A percentile compares a stretch with the other conserved stretches of the same genome.
phyloP scores from a whole-genome alignment of 1,284 basidiomycete genomes.

The Peniophora sp. region DNA sequence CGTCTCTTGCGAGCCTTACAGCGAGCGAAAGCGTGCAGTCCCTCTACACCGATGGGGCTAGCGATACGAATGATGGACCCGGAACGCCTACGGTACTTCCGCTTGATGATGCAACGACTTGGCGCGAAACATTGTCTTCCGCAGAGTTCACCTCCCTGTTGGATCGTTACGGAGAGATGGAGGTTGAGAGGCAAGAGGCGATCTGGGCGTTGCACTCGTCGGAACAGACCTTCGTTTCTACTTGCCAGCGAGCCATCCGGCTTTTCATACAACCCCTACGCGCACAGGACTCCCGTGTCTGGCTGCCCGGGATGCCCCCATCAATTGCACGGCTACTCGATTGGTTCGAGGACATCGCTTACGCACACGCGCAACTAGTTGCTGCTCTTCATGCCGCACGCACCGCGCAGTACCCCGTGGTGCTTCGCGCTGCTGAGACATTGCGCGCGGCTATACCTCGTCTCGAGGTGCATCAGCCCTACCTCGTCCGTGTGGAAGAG shows the following conservation, averaged over 20 bases:
- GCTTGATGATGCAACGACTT: slow-evolving; percentile 9
- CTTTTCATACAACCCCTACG: slow-evolving; percentile 74
- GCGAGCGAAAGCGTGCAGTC: slow-evolving; percentile 1
- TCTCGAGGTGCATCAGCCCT: slow-evolving; percentile 80
- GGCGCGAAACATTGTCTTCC: slow-evolving; percentile 18
- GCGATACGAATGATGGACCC: slow-evolving; percentile 1
- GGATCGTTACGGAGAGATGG: slow-evolving; percentile 30
- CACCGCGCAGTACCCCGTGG: slow-evolving; percentile 34
- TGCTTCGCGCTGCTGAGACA: slow-evolving; percentile 46
- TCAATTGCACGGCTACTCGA: slow-evolving; percentile 70
- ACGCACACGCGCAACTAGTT: slow-evolving; percentile 62
- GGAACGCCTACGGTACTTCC: neutral
- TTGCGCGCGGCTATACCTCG: slow-evolving; percentile 54
- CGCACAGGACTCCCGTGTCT: slow-evolving; percentile 53
- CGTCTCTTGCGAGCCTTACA: too few relatives aligned
- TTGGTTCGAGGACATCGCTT: slow-evolving; percentile 78
- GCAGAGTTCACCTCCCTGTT: slow-evolving; percentile 17
- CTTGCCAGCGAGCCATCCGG: slow-evolving; percentile 53
- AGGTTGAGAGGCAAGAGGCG: slow-evolving; percentile 59
- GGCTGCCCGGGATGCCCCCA: slow-evolving; percentile 73
- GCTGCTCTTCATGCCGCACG: slow-evolving; percentile 39
- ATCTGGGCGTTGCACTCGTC: slow-evolving; percentile 63
- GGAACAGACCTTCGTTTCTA: slow-evolving; percentile 63
- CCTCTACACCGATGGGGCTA: neutral
- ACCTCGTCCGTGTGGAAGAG: slow-evolving; percentile 65